Conservation (phyloP, 1,284 basidiomycete genomes). For the Pulveroboletus sp. region DNA sequence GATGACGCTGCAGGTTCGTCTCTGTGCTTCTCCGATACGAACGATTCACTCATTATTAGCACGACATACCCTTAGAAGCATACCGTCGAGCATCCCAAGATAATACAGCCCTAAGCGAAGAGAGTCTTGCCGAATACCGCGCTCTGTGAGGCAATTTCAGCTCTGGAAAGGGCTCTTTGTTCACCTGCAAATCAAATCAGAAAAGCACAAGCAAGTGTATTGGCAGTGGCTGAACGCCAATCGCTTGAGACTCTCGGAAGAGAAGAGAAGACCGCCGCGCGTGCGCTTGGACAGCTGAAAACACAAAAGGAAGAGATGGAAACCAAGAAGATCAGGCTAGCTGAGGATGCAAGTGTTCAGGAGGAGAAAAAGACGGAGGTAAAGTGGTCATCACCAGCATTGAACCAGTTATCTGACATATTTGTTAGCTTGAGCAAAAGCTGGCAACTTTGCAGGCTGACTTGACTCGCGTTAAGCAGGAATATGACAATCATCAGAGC, state of each 20-base stretch:
- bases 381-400: constrained; percentile 10
- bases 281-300: constrained; percentile 67
- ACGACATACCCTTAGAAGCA: constrained; percentile 53
- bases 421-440: constrained; percentile 60
- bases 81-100: constrained; percentile 73
- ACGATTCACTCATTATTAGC: neutral
- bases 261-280: constrained; percentile 75
- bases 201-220: constrained; percentile 74
- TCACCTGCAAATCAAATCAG: constrained; percentile 42
- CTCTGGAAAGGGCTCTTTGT: neutral
- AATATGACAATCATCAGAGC: constrained; percentile 73
- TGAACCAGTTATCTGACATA: constrained; percentile 2
- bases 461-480: constrained; percentile 60
- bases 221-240: constrained; percentile 87
- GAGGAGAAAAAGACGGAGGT: constrained; percentile 64
- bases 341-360: constrained; percentile 59
- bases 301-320: constrained; percentile 69
- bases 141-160: constrained; percentile 58
- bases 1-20: constrained; percentile 72
- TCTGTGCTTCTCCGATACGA: neutral
- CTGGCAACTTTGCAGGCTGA: constrained; percentile 55
- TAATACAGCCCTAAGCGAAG: constrained; percentile 80
- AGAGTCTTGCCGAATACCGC: constrained; percentile 87
- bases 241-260: constrained; percentile 79
- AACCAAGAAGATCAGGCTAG: constrained; percentile 61